phyloP scores from a whole-genome alignment of 306 rosid species.

The Pueraria montana region DNA sequence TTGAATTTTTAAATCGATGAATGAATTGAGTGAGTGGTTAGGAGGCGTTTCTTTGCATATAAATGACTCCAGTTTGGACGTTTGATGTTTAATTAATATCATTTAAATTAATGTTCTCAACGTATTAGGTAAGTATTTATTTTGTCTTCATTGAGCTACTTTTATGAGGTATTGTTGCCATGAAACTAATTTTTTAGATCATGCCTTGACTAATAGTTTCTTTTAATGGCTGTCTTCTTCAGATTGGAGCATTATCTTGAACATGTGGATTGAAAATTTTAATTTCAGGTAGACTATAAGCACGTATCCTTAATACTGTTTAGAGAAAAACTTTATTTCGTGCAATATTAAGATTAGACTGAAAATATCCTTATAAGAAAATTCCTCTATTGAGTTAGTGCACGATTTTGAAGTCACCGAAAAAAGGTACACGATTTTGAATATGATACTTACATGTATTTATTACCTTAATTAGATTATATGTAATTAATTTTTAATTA shows the following conservation, averaged over 20 bases:
- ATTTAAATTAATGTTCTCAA: not conserved
- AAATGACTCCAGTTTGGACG: not conserved
- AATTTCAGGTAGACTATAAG: not conserved
- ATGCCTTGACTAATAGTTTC: not conserved
- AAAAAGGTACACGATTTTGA: not conserved
- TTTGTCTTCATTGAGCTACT: not conserved
- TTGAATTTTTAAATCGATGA: not conserved
- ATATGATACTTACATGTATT: not conserved
- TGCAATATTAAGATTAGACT: not conserved
- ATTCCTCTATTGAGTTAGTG: not conserved
- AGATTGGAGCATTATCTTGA: not conserved
- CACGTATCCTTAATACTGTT: not conserved
- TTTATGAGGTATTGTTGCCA: not conserved
- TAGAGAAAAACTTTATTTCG: not conserved
- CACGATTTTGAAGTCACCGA: not conserved
- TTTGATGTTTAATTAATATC: not conserved
- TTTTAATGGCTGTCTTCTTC: not conserved
- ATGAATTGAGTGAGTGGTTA: not conserved
- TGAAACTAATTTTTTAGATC: not conserved
- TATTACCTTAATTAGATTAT: not conserved
- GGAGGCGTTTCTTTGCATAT: not conserved
- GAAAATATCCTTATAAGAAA: not conserved
- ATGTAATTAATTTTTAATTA: not conserved
- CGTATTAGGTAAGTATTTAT: not conserved
- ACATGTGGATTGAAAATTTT: not conserved